These are phyloP conservation scores for Ceratocystis eucalypticola DNA, from an alignment of 2,329 filamentous ascomycete genomes.

Conservation along the genomic window DNA sequence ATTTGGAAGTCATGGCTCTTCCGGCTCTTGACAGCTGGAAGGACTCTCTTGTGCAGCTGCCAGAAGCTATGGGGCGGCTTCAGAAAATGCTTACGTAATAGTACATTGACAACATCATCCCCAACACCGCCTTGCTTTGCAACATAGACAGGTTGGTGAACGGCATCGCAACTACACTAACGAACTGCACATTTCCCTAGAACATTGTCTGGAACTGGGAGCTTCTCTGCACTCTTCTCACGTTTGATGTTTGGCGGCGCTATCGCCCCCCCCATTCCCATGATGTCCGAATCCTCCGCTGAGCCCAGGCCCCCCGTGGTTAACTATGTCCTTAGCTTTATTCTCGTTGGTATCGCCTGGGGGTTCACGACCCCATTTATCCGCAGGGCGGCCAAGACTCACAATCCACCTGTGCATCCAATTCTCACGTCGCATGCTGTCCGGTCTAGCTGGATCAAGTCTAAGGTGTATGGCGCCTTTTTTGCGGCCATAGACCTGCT, in stretches of 20 bases:
- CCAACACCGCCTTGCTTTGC: too few relatives aligned
- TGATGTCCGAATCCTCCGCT: neutral
- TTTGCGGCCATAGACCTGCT: conserved; percentile 70
- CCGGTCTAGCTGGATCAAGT: conserved; percentile 45
- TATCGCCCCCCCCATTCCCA: too few relatives aligned
- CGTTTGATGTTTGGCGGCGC: too few relatives aligned
- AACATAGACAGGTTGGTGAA: too few relatives aligned
- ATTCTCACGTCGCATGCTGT: conserved; percentile 39
- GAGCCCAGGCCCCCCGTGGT: conserved; percentile 39
- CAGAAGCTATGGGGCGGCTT: neutral
- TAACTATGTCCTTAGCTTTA: conserved; percentile 78
- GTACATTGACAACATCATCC: too few relatives aligned
- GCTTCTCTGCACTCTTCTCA: neutral
- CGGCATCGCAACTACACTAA: too few relatives aligned
- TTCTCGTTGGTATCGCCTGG: conserved; percentile 86
- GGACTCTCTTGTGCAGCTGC: neutral
- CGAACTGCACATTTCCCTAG: too few relatives aligned
- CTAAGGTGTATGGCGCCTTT: conserved; percentile 49
- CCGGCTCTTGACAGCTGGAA: too few relatives aligned
- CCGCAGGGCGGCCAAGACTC: conserved; percentile 65
- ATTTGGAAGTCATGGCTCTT: too few relatives aligned
- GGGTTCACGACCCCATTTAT: conserved; percentile 89
- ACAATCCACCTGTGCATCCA: conserved; percentile 49
- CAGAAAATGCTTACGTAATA: too few relatives aligned
- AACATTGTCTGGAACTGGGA: neutral